Evolutionary conservation across 106 monocot species (phyloP).

Genomic region (Amphibolis antarctica): DNA sequence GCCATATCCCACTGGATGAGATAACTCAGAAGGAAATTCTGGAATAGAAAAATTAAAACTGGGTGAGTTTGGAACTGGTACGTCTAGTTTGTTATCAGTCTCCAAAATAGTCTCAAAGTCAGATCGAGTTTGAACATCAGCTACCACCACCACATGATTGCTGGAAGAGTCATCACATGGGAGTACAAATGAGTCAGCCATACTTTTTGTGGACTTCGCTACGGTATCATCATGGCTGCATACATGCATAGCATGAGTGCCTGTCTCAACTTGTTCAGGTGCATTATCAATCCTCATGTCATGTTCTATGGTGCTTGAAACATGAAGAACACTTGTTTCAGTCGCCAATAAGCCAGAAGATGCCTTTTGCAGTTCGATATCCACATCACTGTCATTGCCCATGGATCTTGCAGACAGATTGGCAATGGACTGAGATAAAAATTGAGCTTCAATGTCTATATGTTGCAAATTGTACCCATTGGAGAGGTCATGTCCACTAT

Average conservation of each 20-base stretch:
- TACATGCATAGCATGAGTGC: background rate
- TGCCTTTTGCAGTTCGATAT: background rate
- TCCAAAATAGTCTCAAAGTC: constrained; percentile 10
- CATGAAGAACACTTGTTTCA: background rate
- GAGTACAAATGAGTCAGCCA: constrained; percentile 9
- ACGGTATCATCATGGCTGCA: background rate
- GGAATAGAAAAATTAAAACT: background rate
- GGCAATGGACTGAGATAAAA: constrained; percentile 3
- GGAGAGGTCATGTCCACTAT: background rate
- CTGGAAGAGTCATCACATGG: background rate
- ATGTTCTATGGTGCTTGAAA: background rate
- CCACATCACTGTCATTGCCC: background rate
- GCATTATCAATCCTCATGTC: background rate
- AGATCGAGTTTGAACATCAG: constrained; percentile 7
- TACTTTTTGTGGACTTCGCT: background rate
- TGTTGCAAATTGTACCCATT: background rate
- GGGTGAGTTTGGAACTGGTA: background rate
- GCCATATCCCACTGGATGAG: background rate
- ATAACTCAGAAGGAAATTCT: background rate
- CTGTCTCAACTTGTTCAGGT: background rate
- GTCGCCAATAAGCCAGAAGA: background rate
- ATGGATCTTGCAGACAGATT: background rate
- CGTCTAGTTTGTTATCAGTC: constrained; percentile 10
- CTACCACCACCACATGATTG: background rate
- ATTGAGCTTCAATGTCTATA: background rate